Evolutionary conservation across 768 basidiomycete genomes (phyloP).

Genomic region (Phanerochaete sordida): DNA sequence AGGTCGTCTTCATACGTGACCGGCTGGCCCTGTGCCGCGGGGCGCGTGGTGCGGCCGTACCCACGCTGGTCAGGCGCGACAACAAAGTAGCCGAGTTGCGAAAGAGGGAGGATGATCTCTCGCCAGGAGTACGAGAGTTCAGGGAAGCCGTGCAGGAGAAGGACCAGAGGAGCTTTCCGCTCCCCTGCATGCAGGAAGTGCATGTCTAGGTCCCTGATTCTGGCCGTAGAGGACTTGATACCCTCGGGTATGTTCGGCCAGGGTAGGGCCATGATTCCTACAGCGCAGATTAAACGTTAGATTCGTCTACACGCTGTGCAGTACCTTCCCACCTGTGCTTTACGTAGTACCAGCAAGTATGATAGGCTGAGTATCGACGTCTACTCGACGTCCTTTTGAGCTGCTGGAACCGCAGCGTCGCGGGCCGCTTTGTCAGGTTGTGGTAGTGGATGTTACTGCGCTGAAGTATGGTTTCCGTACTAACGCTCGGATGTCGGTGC

Average conservation of each 20-base stretch:
- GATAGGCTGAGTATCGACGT: too few relatives aligned
- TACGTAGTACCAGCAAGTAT: neutral
- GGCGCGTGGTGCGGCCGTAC: conserved; percentile 35
- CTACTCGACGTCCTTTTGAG: too few relatives aligned
- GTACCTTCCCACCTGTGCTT: neutral
- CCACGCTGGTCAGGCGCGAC: conserved; percentile 63
- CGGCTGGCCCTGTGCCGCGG: conserved; percentile 14
- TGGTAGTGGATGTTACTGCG: too few relatives aligned
- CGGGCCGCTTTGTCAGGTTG: too few relatives aligned
- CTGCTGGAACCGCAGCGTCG: too few relatives aligned
- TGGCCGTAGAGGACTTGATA: conserved; percentile 37
- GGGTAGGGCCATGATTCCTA: neutral
- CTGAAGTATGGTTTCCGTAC: too few relatives aligned
- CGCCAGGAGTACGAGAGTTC: conserved; percentile 67
- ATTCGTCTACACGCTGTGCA: too few relatives aligned
- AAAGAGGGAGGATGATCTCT: conserved; percentile 49
- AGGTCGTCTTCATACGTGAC: conserved; percentile 46
- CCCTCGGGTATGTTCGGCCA: conserved; percentile 17
- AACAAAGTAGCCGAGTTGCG: conserved; percentile 51
- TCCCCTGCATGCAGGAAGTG: conserved; percentile 48
- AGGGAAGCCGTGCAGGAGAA: conserved; percentile 66
- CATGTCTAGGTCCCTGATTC: conserved; percentile 45
- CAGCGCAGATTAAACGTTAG: neutral
- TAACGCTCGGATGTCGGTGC: neutral
- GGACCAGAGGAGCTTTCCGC: conserved; percentile 36